Conservation (phyloP, 306 rosid species). For the Abrus precatorius region DNA sequence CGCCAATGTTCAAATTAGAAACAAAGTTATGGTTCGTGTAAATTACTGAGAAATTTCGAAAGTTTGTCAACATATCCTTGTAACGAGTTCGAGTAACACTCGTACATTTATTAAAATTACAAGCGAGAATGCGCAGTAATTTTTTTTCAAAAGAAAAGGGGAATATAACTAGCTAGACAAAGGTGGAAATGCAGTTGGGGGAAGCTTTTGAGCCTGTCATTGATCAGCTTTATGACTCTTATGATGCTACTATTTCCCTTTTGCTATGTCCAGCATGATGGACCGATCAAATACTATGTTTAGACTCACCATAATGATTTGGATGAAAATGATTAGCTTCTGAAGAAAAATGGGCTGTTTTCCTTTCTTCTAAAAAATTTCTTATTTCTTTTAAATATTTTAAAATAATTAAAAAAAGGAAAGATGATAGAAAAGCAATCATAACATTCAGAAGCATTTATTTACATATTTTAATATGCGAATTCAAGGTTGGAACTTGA, state of each 20-base stretch:
- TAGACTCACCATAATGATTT: slow-evolving; percentile 46
- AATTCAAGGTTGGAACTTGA: slow-evolving; percentile 32
- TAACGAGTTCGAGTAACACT: too few species aligned
- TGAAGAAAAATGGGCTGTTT: background rate
- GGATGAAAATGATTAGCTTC: slow-evolving; percentile 52
- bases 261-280: slow-evolving; percentile 51
- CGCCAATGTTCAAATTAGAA: slow-evolving; percentile 11
- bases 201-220: slow-evolving; percentile 49
- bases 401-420: background rate
- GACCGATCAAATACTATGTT: slow-evolving; percentile 58
- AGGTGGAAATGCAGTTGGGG: slow-evolving; percentile 37
- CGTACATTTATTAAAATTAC: too few species aligned
- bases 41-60: background rate
- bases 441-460: background rate
- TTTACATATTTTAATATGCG: background rate
- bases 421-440: background rate
- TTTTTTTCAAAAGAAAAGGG: background rate
- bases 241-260: slow-evolving; percentile 46
- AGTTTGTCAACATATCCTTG: slow-evolving; percentile 12
- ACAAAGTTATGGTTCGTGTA: slow-evolving; percentile 2
- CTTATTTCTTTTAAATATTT: background rate
- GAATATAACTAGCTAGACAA: background rate
- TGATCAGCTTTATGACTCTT: slow-evolving; percentile 52
- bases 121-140: background rate
- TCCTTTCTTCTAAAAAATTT: background rate